These are phyloP conservation scores for Ormosia semicastrata DNA, from an alignment of 306 rosid species.

Conservation along the genomic window DNA sequence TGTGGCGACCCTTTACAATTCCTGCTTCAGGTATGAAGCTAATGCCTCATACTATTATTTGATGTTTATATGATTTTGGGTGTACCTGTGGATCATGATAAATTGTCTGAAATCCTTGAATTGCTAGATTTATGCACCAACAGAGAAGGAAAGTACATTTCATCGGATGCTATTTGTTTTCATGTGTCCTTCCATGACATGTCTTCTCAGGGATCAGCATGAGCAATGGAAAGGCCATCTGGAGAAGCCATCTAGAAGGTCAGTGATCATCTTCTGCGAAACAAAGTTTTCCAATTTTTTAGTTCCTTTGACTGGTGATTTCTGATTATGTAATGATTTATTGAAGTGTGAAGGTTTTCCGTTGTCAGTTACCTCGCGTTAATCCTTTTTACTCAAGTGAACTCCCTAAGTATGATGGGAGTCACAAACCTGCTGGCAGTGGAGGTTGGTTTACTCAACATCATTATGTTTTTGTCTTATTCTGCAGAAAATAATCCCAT, in stretches of 20 bases:
- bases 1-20: constrained; percentile 78
- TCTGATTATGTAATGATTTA: constrained; percentile 35
- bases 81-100: constrained; percentile 14
- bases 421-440: constrained; percentile 41
- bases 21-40: constrained; percentile 70
- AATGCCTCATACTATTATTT: not conserved
- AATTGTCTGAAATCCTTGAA: constrained; percentile 4
- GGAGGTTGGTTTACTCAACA: constrained; percentile 54
- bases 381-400: constrained; percentile 81
- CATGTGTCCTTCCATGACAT: constrained; percentile 84
- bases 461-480: not conserved
- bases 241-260: constrained; percentile 71
- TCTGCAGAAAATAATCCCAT: not conserved
- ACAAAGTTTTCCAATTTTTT: not conserved
- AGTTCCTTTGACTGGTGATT: constrained; percentile 8
- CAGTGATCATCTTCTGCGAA: not conserved
- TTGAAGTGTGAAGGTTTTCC: constrained; percentile 85
- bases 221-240: constrained; percentile 75
- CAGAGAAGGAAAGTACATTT: constrained; percentile 61
- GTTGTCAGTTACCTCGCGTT: constrained; percentile 59
- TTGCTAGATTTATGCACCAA: constrained; percentile 77
- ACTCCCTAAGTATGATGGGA: constrained; percentile 49
- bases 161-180: constrained; percentile 81
- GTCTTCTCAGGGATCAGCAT: constrained; percentile 81
- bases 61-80: not conserved